A percentile compares a stretch with the other conserved stretches of the same genome.
These are phyloP conservation scores for Auricularia heimuer DNA, from an alignment of 768 basidiomycete genomes.

Conservation along the genomic window DNA sequence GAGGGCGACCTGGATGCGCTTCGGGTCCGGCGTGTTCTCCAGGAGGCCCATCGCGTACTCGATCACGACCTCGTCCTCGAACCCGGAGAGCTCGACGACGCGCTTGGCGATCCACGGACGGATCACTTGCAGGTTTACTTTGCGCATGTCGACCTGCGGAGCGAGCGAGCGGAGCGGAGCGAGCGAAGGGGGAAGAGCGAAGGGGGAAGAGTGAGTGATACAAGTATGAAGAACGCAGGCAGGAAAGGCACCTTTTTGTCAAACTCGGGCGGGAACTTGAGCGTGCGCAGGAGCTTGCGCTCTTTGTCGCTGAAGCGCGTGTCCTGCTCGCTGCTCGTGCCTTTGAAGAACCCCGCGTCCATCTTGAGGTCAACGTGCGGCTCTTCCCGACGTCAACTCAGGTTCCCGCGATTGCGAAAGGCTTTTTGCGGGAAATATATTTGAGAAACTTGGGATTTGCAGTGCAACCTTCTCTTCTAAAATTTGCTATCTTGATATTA, in stretches of 20 bases:
- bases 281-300: constrained; percentile 71
- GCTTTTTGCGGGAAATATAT: too few relatives aligned
- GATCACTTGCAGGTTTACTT: constrained; percentile 88
- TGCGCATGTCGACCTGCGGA: constrained; percentile 82
- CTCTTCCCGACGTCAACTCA: neutral
- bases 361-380: neutral
- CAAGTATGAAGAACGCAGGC: neutral
- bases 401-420: too few relatives aligned
- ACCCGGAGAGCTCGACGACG: constrained; percentile 57
- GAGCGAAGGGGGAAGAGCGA: neutral
- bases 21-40: constrained; percentile 43
- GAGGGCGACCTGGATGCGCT: constrained; percentile 71
- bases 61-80: constrained; percentile 57
- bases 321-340: constrained; percentile 84
- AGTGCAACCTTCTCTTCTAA: too few relatives aligned
- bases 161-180: neutral
- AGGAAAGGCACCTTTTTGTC: constrained; percentile 59
- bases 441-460: too few relatives aligned
- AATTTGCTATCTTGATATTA: too few relatives aligned
- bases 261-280: constrained; percentile 87
- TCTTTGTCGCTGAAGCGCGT: constrained; percentile 94
- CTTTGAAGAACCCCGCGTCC: constrained; percentile 46
- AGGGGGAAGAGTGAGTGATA: neutral
- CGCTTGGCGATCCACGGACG: constrained; percentile 94
- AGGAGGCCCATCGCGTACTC: constrained; percentile 94